A percentile compares a stretch with the other conserved stretches of the same genome.
Evolutionary conservation across 1,284 basidiomycete species (phyloP).

Genomic region (Rhodotorula sp.): DNA sequence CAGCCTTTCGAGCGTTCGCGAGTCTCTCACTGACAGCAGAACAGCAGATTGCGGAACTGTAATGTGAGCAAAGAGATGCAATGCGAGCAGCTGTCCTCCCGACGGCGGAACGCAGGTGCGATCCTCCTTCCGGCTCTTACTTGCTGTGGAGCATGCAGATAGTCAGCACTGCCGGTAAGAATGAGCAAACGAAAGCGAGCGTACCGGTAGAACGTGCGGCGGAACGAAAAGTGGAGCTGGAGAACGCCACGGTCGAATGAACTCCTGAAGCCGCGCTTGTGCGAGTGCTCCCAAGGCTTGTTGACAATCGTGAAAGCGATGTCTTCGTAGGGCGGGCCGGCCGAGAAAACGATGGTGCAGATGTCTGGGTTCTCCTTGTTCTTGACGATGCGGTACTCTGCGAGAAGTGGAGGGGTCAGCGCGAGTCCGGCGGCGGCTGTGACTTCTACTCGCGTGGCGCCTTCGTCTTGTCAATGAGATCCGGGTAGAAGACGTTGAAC

Average conservation of each 20-base stretch:
- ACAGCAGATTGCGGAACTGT: background rate
- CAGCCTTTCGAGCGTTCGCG: too few relatives aligned
- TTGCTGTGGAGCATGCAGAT: background rate
- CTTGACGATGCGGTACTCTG: conserved; percentile 84
- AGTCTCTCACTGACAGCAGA: background rate
- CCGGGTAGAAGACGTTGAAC: conserved; percentile 65
- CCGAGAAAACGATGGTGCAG: conserved; percentile 85
- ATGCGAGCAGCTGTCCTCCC: background rate
- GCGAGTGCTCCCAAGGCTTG: conserved; percentile 96
- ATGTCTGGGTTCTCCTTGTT: conserved; percentile 93
- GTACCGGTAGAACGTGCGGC: conserved; percentile 29
- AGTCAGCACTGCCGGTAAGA: too few relatives aligned
- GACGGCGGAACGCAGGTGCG: background rate
- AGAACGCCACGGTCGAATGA: conserved; percentile 59
- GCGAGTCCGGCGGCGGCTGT: background rate
- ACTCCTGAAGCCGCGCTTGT: conserved; percentile 59
- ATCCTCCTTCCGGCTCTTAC: background rate
- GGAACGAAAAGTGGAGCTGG: conserved; percentile 49
- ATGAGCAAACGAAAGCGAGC: background rate
- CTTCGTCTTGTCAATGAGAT: conserved; percentile 93
- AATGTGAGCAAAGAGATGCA: background rate
- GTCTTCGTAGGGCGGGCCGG: conserved; percentile 80
- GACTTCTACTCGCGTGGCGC: conserved; percentile 58
- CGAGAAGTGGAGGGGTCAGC: conserved; percentile 21
- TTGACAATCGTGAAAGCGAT: conserved; percentile 98